Conservation (phyloP, 441 rosid species). For the Biscutella laevigata region DNA sequence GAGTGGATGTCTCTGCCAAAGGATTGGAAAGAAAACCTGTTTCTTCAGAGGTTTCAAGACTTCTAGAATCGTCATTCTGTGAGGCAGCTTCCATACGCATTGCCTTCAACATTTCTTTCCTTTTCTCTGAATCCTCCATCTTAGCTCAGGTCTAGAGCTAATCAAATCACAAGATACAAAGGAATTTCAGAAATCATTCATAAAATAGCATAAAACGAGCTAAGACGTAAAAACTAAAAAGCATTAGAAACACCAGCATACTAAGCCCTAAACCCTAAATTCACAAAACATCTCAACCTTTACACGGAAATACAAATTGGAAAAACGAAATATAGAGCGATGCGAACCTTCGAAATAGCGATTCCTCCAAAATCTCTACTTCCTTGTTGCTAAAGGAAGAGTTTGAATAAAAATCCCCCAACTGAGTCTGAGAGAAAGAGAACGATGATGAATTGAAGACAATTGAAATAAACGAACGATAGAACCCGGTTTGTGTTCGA, state of each 20-base stretch:
- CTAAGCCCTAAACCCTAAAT: background rate
- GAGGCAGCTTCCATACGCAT: conserved; percentile 61
- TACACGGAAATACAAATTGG: background rate
- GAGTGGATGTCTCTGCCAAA: conserved; percentile 37
- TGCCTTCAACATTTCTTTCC: conserved; percentile 58
- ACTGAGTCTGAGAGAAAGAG: too few species aligned
- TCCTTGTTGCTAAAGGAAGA: background rate
- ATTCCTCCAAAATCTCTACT: background rate
- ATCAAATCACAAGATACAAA: conserved; percentile 2
- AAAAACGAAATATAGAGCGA: background rate
- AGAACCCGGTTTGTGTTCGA: background rate
- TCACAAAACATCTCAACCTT: background rate
- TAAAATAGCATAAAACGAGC: background rate
- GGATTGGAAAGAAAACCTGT: conserved; percentile 54
- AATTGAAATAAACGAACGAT: background rate
- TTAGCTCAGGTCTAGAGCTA: background rate
- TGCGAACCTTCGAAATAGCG: background rate
- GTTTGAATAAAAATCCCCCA: background rate
- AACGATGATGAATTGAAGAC: background rate
- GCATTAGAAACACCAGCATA: background rate
- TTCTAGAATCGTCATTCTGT: conserved; percentile 27
- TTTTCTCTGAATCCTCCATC: conserved; percentile 72
- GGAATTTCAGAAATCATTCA: background rate
- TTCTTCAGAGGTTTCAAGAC: conserved; percentile 27
- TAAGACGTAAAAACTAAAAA: background rate